Evolutionary conservation across 2,329 filamentous ascomycete genomes (phyloP).

Genomic region (Pyrenophora teres): DNA sequence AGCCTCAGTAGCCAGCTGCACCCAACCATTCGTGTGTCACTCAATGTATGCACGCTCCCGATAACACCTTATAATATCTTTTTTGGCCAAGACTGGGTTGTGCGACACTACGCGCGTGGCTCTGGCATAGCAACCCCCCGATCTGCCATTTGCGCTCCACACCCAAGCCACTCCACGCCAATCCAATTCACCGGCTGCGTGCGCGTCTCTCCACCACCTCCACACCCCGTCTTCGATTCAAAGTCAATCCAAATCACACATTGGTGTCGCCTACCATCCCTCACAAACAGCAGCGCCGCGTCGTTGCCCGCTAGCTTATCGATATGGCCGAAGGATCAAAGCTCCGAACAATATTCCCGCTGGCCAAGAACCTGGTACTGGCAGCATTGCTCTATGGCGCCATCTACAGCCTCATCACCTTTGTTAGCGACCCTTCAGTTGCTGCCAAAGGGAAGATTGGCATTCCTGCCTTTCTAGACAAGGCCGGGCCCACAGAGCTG

Average conservation of each 20-base stretch:
- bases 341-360: slow-evolving; percentile 40
- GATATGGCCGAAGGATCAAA: slow-evolving; percentile 45
- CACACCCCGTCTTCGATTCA: not conserved
- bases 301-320: slow-evolving; percentile 18
- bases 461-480: slow-evolving; percentile 50
- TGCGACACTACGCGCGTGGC: slow-evolving; percentile 3
- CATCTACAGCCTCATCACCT: slow-evolving; percentile 49
- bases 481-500: slow-evolving; percentile 48
- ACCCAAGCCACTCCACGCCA: not conserved
- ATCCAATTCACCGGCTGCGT: not conserved
- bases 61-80: slow-evolving; percentile 2
- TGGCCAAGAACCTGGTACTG: slow-evolving; percentile 52
- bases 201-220: not conserved
- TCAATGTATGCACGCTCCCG: slow-evolving; percentile 1
- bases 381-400: slow-evolving; percentile 50
- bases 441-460: slow-evolving; percentile 49
- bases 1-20: not conserved
- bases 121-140: not conserved
- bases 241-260: not conserved
- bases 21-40: not conserved
- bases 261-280: slow-evolving; percentile 18
- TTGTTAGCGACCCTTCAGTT: slow-evolving; percentile 49
- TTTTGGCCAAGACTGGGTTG: not conserved
- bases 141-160: not conserved
- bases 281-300: slow-evolving; percentile 18